Conservation (phyloP, 345 rosid species). For the Reutealis trisperma region DNA sequence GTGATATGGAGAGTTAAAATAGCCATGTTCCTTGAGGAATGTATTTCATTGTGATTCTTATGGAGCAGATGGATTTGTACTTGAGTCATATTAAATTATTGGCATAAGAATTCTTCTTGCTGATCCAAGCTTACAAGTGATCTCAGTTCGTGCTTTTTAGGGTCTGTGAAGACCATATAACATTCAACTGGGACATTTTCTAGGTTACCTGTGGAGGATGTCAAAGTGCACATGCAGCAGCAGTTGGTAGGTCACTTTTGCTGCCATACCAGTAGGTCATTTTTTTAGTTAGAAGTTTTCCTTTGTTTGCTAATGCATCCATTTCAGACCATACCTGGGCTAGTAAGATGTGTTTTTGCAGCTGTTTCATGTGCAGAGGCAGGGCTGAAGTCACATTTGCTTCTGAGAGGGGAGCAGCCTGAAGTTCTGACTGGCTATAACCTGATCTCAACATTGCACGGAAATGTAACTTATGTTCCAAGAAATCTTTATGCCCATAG, state of each 20-base stretch:
- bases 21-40: neutral
- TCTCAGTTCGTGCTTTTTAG: conserved; percentile 4
- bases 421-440: conserved; percentile 78
- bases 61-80: neutral
- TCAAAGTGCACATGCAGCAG: conserved; percentile 92
- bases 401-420: conserved; percentile 87
- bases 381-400: conserved; percentile 80
- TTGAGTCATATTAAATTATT: neutral
- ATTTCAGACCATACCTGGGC: conserved; percentile 4
- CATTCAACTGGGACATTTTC: conserved; percentile 35
- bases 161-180: conserved; percentile 25
- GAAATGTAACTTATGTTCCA: conserved; percentile 64
- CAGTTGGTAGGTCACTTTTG: conserved; percentile 58
- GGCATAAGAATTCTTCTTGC: neutral
- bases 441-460: conserved; percentile 71
- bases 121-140: neutral
- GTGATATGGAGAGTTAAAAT: neutral
- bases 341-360: conserved; percentile 33
- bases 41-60: neutral
- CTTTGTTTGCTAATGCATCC: conserved; percentile 8
- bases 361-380: conserved; percentile 91
- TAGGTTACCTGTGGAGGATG: conserved; percentile 97
- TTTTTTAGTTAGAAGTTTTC: neutral
- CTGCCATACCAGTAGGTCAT: neutral
- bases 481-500: conserved; percentile 65